These are phyloP conservation scores for Pseudomonodictys pantanalensis DNA, from an alignment of 495 filamentous ascomycete species.

Conservation along the genomic window DNA sequence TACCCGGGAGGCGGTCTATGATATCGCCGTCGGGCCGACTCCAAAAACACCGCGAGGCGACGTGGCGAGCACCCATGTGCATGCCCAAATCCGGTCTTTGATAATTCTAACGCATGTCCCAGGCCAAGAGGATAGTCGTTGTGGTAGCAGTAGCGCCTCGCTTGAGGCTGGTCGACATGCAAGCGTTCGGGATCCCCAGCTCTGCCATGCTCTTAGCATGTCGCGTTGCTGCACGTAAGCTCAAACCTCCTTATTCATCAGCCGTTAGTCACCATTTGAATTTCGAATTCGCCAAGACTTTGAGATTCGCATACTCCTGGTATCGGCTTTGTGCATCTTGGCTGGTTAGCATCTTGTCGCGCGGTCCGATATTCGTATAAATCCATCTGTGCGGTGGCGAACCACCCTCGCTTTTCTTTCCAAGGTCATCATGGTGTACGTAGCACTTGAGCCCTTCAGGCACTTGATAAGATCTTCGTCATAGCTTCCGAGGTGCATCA, in stretches of 20 bases:
- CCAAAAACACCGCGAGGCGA: neutral
- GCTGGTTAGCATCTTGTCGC: too few species aligned
- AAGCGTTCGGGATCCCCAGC: neutral
- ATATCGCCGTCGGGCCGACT: too few species aligned
- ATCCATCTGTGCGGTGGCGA: too few species aligned
- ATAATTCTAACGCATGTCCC: neutral
- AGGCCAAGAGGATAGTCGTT: neutral
- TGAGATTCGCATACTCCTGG: neutral
- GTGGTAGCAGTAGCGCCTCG: slow-evolving; percentile 1
- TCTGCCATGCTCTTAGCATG: slow-evolving; percentile 1
- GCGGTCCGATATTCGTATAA: too few species aligned
- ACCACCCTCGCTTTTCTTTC: too few species aligned
- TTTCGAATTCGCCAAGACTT: neutral
- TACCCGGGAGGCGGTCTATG: neutral
- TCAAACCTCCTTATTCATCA: slow-evolving; percentile 11
- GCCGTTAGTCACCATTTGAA: slow-evolving; percentile 10
- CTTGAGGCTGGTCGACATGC: neutral
- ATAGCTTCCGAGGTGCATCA: too few species aligned
- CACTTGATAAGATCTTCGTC: slow-evolving; percentile 12
- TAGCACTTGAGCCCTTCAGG: slow-evolving; percentile 3
- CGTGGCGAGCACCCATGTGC: neutral
- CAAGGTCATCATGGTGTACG: too few species aligned
- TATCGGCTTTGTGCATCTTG: neutral
- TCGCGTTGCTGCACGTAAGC: slow-evolving; percentile 1
- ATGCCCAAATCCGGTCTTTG: slow-evolving; percentile 5